Evolutionary conservation across 345 rosid genomes (phyloP).

Genomic region (Arabis hirsuta): DNA sequence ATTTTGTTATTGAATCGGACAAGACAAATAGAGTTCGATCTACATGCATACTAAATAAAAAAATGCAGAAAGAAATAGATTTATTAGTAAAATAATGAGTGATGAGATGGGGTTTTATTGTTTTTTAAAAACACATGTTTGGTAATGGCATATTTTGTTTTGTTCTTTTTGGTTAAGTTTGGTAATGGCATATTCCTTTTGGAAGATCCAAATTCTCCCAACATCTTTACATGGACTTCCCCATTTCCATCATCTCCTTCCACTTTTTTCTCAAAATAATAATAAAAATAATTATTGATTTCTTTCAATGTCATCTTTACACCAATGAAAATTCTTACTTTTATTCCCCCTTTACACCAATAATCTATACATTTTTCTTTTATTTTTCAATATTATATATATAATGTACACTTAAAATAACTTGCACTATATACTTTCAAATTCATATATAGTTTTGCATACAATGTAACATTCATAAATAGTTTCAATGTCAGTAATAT

Average conservation of each 20-base stretch:
- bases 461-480: neutral
- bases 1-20: slow-evolving; percentile 22
- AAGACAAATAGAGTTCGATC: slow-evolving; percentile 29
- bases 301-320: slow-evolving; percentile 44
- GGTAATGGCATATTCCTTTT: slow-evolving; percentile 49
- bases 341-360: slow-evolving; percentile 40
- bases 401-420: neutral
- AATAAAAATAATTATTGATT: slow-evolving; percentile 22
- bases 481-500: neutral
- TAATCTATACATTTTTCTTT: neutral
- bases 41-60: slow-evolving; percentile 13
- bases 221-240: slow-evolving; percentile 42
- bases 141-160: slow-evolving; percentile 33
- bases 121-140: slow-evolving; percentile 37
- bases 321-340: slow-evolving; percentile 39
- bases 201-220: slow-evolving; percentile 47
- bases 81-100: slow-evolving; percentile 19
- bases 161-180: slow-evolving; percentile 23
- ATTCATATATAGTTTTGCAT: slow-evolving; percentile 1
- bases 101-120: slow-evolving; percentile 31
- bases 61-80: neutral
- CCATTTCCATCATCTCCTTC: slow-evolving; percentile 42
- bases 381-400: neutral
- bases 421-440: neutral
- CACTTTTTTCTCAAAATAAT: slow-evolving; percentile 23